phyloP scores from a whole-genome alignment of 495 filamentous ascomycete species.

The Lepraria neglecta region DNA sequence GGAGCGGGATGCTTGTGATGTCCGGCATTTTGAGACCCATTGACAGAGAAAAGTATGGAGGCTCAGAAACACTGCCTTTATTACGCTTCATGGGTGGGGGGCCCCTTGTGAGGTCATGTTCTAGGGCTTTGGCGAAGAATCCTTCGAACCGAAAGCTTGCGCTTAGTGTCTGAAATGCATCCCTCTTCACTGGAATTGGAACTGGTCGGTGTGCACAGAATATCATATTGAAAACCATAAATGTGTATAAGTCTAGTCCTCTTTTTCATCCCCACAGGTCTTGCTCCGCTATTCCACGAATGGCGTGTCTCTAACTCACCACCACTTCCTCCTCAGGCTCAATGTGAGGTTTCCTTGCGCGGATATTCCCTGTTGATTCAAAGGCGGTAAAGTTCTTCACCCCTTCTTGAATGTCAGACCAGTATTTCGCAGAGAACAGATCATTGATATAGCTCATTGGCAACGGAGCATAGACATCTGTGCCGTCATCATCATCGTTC shows the following conservation, averaged over 20 bases:
- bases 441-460: not conserved
- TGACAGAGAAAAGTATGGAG: not conserved
- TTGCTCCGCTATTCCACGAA: too few relatives aligned
- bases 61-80: not conserved
- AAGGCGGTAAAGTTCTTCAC: not conserved
- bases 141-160: not conserved
- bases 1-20: conserved; percentile 39
- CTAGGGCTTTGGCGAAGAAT: not conserved
- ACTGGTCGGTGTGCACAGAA: too few relatives aligned
- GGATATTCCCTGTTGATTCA: not conserved
- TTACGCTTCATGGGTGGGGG: not conserved
- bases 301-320: too few relatives aligned
- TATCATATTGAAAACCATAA: too few relatives aligned
- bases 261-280: too few relatives aligned
- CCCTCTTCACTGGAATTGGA: not conserved
- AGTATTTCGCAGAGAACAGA: not conserved
- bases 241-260: too few relatives aligned
- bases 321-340: not conserved
- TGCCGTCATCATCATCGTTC: too few relatives aligned
- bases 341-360: not conserved
- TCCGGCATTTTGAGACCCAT: conserved; percentile 24
- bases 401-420: not conserved
- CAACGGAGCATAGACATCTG: not conserved
- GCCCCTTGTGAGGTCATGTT: not conserved
- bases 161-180: not conserved